Evolutionary conservation across 1,284 basidiomycete species (phyloP).

Genomic region (Apiotrichum mycotoxinovorans): DNA sequence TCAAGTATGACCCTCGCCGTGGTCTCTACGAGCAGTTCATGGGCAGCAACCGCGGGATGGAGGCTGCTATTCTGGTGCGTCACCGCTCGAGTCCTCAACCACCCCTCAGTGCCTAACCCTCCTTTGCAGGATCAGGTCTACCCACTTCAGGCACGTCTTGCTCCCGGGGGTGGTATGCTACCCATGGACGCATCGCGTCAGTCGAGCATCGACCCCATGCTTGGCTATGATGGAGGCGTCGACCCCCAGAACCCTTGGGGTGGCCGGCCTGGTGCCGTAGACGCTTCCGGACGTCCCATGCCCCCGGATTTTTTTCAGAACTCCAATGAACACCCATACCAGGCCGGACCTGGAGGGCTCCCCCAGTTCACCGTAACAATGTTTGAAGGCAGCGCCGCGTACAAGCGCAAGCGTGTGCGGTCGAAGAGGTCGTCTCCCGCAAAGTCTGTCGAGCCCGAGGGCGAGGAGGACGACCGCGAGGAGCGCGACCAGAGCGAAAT

Average conservation of each 20-base stretch:
- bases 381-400: slow-evolving; percentile 22
- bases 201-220: slow-evolving; percentile 17
- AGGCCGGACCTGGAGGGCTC: slow-evolving; percentile 14
- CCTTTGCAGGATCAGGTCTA: slow-evolving; percentile 22
- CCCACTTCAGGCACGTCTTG: slow-evolving; percentile 23
- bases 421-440: slow-evolving; percentile 17
- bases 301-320: slow-evolving; percentile 14
- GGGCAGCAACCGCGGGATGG: slow-evolving; percentile 43
- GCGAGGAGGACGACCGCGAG: slow-evolving; percentile 8
- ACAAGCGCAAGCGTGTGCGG: slow-evolving; percentile 21
- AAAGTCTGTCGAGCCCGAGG: slow-evolving; percentile 16
- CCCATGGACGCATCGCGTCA: slow-evolving; percentile 13
- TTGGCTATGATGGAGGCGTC: slow-evolving; percentile 14
- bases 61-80: slow-evolving; percentile 29
- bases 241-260: slow-evolving; percentile 11
- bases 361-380: slow-evolving; percentile 24
- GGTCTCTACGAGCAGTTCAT: slow-evolving; percentile 81
- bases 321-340: slow-evolving; percentile 3
- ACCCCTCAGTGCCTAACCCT: background rate
- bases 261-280: slow-evolving; percentile 7
- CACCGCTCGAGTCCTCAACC: background rate
- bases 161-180: background rate
- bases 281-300: slow-evolving; percentile 8
- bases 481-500: slow-evolving; percentile 7
- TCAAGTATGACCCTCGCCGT: slow-evolving; percentile 71